phyloP scores from a whole-genome alignment of 495 filamentous ascomycete species.

The Penicillium riverlandense region DNA sequence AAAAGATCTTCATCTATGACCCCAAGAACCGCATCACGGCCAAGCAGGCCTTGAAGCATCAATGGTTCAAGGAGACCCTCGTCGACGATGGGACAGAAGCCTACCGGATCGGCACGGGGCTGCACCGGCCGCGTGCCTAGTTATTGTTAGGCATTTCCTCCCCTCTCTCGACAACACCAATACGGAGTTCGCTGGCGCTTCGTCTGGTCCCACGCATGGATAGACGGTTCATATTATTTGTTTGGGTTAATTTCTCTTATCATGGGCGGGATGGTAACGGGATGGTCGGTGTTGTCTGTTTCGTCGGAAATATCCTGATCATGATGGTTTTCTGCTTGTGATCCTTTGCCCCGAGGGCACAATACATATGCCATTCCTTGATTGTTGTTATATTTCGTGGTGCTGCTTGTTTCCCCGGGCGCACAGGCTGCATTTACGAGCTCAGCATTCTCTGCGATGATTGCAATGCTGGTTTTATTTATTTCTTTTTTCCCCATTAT shows the following conservation, averaged over 20 bases:
- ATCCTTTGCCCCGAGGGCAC: too few species aligned
- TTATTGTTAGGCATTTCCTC: not conserved
- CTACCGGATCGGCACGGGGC: constrained; percentile 52
- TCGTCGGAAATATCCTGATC: constrained; percentile 16
- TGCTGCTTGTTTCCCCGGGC: not conserved
- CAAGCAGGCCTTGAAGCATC: constrained; percentile 82
- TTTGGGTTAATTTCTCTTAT: constrained; percentile 27
- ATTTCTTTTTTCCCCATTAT: too few species aligned
- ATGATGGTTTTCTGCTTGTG: constrained; percentile 9
- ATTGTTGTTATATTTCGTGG: constrained; percentile 7
- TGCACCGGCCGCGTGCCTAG: constrained; percentile 12
- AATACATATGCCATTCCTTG: not conserved
- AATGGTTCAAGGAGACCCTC: constrained; percentile 84
- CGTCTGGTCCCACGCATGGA: constrained; percentile 23
- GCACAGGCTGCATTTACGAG: constrained; percentile 1
- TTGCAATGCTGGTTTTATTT: too few species aligned
- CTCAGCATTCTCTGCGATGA: constrained; percentile 10
- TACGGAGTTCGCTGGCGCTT: constrained; percentile 9
- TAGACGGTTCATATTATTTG: constrained; percentile 23
- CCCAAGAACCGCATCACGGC: constrained; percentile 85
- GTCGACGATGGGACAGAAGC: constrained; percentile 95
- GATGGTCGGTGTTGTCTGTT: constrained; percentile 12
- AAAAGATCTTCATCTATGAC: constrained; percentile 92
- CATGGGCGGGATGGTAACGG: constrained; percentile 17
- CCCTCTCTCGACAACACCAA: constrained; percentile 6